Base-by-base conservation (phyloP, 345 rosid species). In the Triadica sebifera region DNA sequence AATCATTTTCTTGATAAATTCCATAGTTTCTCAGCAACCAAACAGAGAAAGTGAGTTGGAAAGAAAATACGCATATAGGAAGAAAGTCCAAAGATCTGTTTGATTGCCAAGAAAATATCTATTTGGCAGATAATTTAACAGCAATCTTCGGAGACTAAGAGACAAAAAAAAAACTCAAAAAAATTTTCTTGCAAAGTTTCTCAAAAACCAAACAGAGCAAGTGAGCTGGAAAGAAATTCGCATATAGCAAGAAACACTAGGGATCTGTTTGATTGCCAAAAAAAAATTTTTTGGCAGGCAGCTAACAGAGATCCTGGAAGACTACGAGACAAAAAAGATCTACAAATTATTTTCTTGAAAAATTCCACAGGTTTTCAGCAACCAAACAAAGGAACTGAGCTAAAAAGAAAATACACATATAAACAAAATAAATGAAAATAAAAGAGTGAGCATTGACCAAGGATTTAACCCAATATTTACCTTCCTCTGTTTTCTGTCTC, bases 311-410 rank as follows among this genome's bases (percentile, higher is more conserved):
- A n/a, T n/a, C n/a, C n/a, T n/a, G n/a, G n/a, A 43, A 6, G 5
- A 43, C 47, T 6, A 43, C 12, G 34, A 29, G 34, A 29, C 34
- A 37, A 11, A 56, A 7, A 25, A 12, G 2, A 12, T 39, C 64
- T 20, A 45, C 1, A 17, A 39, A 29, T 25, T 8, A 4, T 1
- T 57, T 57, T 70, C 50, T 69, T 43, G 10, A 29, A 29, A 29
- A 29, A 29, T 29, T n/a, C n/a, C n/a, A n/a, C n/a, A n/a, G n/a
- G n/a, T n/a, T n/a, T 29, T 72, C 25, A 37, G 61, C 52, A 72
- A 53, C 60, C 56, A 62, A 68, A 55, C 71, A 49, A 16, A 34
- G 15, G 47, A 43, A 10, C 9, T 24, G 15, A 1, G 16, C 37
- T 13, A 58, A 11, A 55, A 19, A 58, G 63, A 58, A 10, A 34